Evolutionary conservation across 495 filamentous ascomycete genomes (phyloP).

Genomic region (Trichoderma orchidacearum): DNA sequence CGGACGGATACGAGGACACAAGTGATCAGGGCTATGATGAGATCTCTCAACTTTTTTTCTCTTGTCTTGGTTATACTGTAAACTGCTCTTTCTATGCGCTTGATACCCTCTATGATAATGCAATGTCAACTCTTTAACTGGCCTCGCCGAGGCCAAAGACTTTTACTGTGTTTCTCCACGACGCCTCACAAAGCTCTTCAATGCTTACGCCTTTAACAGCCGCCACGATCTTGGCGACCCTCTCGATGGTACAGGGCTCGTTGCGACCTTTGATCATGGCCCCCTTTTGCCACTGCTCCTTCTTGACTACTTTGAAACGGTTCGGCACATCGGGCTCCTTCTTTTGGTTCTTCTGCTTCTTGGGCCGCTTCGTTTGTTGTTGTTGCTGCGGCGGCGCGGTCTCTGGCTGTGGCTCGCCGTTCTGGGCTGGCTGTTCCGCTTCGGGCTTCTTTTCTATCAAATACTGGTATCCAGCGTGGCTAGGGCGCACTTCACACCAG

Average conservation of each 20-base stretch:
- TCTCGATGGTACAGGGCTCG: slow-evolving; percentile 71
- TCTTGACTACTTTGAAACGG: slow-evolving; percentile 54
- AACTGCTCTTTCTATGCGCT: slow-evolving; percentile 1
- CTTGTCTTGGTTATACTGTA: background rate
- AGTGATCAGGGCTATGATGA: slow-evolving; percentile 28
- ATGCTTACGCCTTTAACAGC: slow-evolving; percentile 64
- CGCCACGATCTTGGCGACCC: slow-evolving; percentile 78
- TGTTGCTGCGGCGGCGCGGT: background rate
- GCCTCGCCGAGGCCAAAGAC: slow-evolving; percentile 62
- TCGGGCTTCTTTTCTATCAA: slow-evolving; percentile 22
- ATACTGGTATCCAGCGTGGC: slow-evolving; percentile 47
- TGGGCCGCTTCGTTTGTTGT: slow-evolving; percentile 10
- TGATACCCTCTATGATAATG: slow-evolving; percentile 3
- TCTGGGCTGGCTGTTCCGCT: background rate
- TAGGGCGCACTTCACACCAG: slow-evolving; percentile 63
- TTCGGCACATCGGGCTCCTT: slow-evolving; percentile 32
- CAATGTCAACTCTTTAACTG: slow-evolving; percentile 1
- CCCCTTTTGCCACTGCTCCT: slow-evolving; percentile 78
- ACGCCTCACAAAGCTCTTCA: slow-evolving; percentile 73
- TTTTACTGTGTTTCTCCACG: slow-evolving; percentile 69
- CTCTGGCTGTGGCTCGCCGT: slow-evolving; percentile 1
- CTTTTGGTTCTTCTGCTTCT: slow-evolving; percentile 25
- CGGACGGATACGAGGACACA: slow-evolving; percentile 42
- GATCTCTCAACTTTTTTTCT: background rate
- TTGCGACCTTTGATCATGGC: slow-evolving; percentile 83